Evolutionary conservation across 2,329 filamentous ascomycete genomes (phyloP), one percentile per base, ranked within the genome.

Genomic region (Cadophora malorum): DNA sequence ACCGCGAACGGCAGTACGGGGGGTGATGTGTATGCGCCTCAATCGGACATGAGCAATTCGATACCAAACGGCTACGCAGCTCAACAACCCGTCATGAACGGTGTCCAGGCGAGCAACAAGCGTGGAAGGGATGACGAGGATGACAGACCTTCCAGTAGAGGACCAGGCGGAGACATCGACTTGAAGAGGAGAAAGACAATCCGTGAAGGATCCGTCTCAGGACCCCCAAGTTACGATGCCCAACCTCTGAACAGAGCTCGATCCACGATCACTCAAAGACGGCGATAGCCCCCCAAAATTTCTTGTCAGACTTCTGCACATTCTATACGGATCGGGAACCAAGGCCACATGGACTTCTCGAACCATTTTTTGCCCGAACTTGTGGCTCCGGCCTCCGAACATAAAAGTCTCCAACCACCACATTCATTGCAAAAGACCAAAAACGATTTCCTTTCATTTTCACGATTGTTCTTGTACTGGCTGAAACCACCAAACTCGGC

Each of bases 141-240:
- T 59, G 76, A 79, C 62, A 89, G 91, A 14, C 86, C 90, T 25
- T 84, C 87, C 49, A 89, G 85, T 75, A 81, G 83, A 70, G 83
- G 81, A 68, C 80, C 82, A 31, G 80, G 80, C 45, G 67, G 68
- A 8, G 87, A 90, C 55, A 81, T 89, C 70, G 86, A 91, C 25
- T 79, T 91, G 68, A 96, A 96, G 82, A 89, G 93, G 73, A 89
- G 92, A 71, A 95, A 94, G 83, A 94, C 91, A 0, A 84, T 91
- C 72, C 86, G 88, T 70, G 89, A 92, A 74, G 81, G 84, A 12
- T 81, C 83, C 2, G 82, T 85, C n/a, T 80, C 85, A n/a, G 75
- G 81, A 25, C 80, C 64, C 25, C 52, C 85, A 25, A 79, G 78
- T 21, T 87, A 86, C 73, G 84, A 87, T 60, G 72, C 81, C 25